Evolutionary conservation across 495 filamentous ascomycete genomes (phyloP).

Genomic region (Peziza echinospora): DNA sequence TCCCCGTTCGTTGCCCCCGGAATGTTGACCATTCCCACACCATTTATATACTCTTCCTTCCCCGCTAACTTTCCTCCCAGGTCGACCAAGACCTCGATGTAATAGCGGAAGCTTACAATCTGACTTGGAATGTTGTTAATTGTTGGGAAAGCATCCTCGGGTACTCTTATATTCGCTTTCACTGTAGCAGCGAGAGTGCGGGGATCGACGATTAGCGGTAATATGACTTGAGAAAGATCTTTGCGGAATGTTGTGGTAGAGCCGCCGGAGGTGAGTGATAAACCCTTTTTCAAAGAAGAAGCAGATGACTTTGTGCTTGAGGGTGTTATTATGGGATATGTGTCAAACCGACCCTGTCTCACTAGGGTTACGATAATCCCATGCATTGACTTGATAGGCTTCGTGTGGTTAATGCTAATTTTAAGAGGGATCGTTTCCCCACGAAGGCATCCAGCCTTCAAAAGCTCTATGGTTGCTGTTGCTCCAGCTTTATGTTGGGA

Average conservation of each 20-base stretch:
- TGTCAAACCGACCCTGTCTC: constrained; percentile 76
- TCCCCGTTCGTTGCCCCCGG: constrained; percentile 21
- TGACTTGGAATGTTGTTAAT: constrained; percentile 71
- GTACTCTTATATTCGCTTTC: constrained; percentile 61
- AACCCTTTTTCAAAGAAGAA: constrained; percentile 30
- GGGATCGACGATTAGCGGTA: constrained; percentile 69
- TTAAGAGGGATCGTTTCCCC: constrained; percentile 65
- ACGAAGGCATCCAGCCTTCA: constrained; percentile 63
- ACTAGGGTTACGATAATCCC: constrained; percentile 88
- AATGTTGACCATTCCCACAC: constrained; percentile 25
- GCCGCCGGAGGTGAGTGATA: constrained; percentile 43
- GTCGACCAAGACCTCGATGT: constrained; percentile 78
- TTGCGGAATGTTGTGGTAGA: constrained; percentile 80
- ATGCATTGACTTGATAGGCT: constrained; percentile 67
- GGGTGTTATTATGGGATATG: constrained; percentile 42
- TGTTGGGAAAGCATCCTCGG: constrained; percentile 79
- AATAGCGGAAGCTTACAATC: constrained; percentile 87
- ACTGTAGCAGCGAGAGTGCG: constrained; percentile 51
- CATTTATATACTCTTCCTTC: constrained; percentile 39
- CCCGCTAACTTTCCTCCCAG: constrained; percentile 66
- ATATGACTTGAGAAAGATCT: constrained; percentile 69
- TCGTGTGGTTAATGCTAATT: constrained; percentile 65
- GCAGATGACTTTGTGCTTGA: constrained; percentile 43
- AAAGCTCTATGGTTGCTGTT: constrained; percentile 63
- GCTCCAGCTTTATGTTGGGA: constrained; percentile 31